Base-by-base conservation (phyloP, 2,329 filamentous ascomycete species). In the Ophiostoma montium region DNA sequence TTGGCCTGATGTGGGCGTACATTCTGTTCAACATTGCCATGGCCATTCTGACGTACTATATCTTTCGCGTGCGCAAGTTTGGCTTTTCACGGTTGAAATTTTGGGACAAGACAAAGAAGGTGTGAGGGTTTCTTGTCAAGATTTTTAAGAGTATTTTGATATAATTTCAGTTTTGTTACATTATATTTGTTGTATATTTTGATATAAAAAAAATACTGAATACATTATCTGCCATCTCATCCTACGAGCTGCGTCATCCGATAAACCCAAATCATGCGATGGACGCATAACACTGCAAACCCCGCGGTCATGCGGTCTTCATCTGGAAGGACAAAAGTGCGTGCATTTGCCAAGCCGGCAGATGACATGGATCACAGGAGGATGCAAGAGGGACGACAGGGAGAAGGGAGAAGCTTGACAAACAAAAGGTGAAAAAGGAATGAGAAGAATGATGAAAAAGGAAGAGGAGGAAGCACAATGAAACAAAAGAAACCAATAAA, bases 11-110 rank as follows among this genome's bases (percentile, higher is more conserved):
- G 57, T 86, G 79, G 74, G 78, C 68, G 0, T 86, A 74, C 56
- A 72, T 86, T 35, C 52, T 65, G 0, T 82, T 85, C 89, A 11
- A 77, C 16, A 86, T 87, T 53, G 89, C 89, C 19, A 7, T 52
- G 12, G 51, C 51, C 11, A 50, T 52, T 10, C 16, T 44, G 12
- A 48, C 51, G 16, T 52, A 52, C 45, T 52, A 53, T 35, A 23
- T 53, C 15, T 50, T 53, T 36, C 51, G 51, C 12, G 51, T 53
- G 18, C 48, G 51, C 35, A 32, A 27, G 36, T 35, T 31, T 46
- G 33, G 32, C 11, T n/a, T 32, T 15, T 8, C 16, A 15, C 35
- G 35, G 30, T 44, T 52, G 30, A 44, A 45, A 44, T 49, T 52
- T 39, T 52, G 50, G 50, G 39, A 42, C 16, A 49, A 48, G 45